phyloP scores from a whole-genome alignment of 1,284 basidiomycete genomes.

The Boletus hoseneyae region DNA sequence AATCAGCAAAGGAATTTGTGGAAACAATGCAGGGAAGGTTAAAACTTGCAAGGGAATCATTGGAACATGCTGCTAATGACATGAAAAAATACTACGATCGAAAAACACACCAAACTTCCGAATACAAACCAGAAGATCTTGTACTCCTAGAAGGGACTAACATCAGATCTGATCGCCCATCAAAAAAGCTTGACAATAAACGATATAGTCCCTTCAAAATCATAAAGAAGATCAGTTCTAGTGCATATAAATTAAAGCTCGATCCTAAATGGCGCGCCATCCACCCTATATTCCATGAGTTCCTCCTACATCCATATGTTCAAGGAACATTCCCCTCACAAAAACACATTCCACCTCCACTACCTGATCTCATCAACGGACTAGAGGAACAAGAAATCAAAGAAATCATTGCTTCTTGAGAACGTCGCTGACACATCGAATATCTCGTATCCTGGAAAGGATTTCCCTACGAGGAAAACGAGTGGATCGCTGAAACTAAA shows the following conservation, averaged over 20 bases:
- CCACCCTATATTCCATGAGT: constrained; percentile 7
- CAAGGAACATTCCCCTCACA: no score
- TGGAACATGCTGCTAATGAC: no score
- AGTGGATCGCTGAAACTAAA: no score
- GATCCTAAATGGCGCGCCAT: constrained; percentile 3
- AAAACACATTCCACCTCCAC: no score
- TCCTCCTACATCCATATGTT: constrained; percentile 1
- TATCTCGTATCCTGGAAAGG: no score
- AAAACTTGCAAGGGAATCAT: no score
- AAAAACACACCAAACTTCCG: background rate
- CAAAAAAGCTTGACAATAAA: constrained; percentile 14
- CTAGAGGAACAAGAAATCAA: background rate
- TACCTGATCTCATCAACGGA: background rate
- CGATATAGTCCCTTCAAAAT: constrained; percentile 20
- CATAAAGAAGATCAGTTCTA: constrained; percentile 4
- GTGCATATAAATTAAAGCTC: constrained; percentile 11
- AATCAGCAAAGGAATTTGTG: background rate
- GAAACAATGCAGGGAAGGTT: no score
- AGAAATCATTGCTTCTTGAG: no score
- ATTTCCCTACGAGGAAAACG: no score
- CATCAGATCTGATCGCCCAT: constrained; percentile 1
- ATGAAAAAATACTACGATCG: background rate
- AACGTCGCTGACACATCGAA: background rate
- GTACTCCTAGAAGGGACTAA: constrained; percentile 4
- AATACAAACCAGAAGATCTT: background rate